phyloP scores from a whole-genome alignment of 2,329 filamentous ascomycete genomes.

The Fusarium oligoseptatum region DNA sequence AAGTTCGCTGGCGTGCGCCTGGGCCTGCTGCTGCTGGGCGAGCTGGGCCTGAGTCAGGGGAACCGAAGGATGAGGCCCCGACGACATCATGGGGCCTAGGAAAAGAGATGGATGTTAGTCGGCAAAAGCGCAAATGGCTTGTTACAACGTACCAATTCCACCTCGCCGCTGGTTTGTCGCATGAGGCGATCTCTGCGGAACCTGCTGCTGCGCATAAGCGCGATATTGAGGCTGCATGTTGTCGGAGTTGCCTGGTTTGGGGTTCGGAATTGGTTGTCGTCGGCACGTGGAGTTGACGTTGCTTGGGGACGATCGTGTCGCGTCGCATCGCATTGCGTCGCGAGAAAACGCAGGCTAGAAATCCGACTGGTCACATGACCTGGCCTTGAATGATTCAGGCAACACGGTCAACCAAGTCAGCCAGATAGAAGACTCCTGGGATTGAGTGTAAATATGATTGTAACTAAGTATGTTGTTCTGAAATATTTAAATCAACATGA shows the following conservation, averaged over 20 bases:
- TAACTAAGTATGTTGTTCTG: neutral
- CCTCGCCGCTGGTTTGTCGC: constrained; percentile 63
- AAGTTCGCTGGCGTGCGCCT: constrained; percentile 70
- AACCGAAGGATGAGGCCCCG: constrained; percentile 64
- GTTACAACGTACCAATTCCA: constrained; percentile 62
- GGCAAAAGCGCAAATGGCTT: constrained; percentile 1
- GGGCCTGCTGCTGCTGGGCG: constrained; percentile 64
- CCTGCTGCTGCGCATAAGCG: constrained; percentile 64
- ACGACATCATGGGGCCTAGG: constrained; percentile 69
- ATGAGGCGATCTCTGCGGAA: constrained; percentile 64
- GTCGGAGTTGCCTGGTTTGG: constrained; percentile 12
- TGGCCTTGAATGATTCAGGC: neutral
- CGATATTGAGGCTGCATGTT: constrained; percentile 68
- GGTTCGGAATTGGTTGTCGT: constrained; percentile 23
- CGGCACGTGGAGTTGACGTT: constrained; percentile 28
- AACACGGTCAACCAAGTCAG: neutral
- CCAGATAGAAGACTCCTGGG: neutral
- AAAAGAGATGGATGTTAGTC: constrained; percentile 25
- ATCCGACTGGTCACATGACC: constrained; percentile 39
- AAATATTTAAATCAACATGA: neutral
- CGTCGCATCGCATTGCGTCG: constrained; percentile 41
- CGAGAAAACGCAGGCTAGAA: constrained; percentile 34
- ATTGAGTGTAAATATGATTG: neutral
- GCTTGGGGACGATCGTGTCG: constrained; percentile 41
- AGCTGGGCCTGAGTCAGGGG: constrained; percentile 68